Base-by-base conservation (phyloP, 2,329 filamentous ascomycete genomes). In the Nothophoma quercina region DNA sequence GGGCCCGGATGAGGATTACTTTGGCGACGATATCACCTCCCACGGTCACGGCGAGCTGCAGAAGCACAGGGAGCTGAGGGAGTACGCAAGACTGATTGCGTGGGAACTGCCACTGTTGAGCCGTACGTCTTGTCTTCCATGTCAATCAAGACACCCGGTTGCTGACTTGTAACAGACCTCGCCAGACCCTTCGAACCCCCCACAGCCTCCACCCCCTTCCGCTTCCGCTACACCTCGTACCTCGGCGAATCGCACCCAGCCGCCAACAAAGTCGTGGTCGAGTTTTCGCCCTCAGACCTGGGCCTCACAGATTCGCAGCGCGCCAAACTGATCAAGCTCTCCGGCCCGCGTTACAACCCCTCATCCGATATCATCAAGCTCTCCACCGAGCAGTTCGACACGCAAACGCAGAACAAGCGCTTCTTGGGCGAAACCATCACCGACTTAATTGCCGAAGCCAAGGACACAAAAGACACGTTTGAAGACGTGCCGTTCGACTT, bases 171-270 rank as follows among this genome's bases (percentile, higher is more conserved):
- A 32, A 43, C 69, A 96, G 91, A 93, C 72, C 84, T 95, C 58
- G 88, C 90, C 48, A 90, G 90, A 75, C 88, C 90, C 15, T 98
- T 96, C 73, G 77, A 82, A 55, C 50, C 50, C 25, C 50, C 50
- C 22, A 48, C 50, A 8, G 38, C 44, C 9, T n/a, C 38, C 13
- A 48, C 43, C 2, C 50, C 91, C 36, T 85, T 99, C 51, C 89
- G 93, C 67, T 99, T 97, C 86, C 88, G 95, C 67, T 97, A 96
- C 80, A 99, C 95, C 13, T 93, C 89, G 29, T 98, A 98, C 78
- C 88, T 99, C 83, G 93, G 93, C 67, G 95, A 98, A 77, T 81
- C 85, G 49, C 96, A 99, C 77, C 93, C 95, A 0, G 91, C 93
- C 2, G 87, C 92, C 76, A 88, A 87, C 71, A 99, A 99, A 81